Evolutionary conservation across 2,329 filamentous ascomycete species (phyloP).

Genomic region (Ophiostoma sp.): DNA sequence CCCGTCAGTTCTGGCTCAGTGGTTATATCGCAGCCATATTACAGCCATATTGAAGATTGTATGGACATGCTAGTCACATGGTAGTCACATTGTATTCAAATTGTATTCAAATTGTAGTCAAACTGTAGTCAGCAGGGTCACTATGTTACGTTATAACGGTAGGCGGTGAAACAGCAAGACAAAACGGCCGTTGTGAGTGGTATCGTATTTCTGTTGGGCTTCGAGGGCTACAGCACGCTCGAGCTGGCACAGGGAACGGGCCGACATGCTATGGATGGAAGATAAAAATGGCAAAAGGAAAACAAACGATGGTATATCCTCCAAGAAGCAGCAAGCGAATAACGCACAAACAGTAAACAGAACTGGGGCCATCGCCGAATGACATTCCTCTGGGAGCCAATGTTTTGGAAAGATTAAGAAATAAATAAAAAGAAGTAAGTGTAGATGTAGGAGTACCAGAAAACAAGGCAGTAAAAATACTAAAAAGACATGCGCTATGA

Average conservation of each 20-base stretch:
- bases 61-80: no score
- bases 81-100: neutral
- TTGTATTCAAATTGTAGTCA: neutral
- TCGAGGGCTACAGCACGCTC: neutral
- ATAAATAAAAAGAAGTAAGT: neutral
- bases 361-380: neutral
- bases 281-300: neutral
- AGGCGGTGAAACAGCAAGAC: neutral
- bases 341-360: neutral
- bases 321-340: neutral
- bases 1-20: neutral
- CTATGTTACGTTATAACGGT: neutral
- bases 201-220: constrained; percentile 1
- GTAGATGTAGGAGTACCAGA: neutral
- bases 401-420: neutral
- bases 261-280: neutral
- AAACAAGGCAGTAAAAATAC: neutral
- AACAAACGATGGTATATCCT: neutral
- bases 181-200: neutral
- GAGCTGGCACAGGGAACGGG: neutral
- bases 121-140: neutral
- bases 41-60: no score
- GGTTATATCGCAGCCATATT: no score
- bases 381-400: neutral
- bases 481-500: neutral